Percentiles rank a stretch among this genome's conserved stretches.
Conservation (phyloP, 1,284 basidiomycete genomes). For the Peniophora sp. region DNA sequence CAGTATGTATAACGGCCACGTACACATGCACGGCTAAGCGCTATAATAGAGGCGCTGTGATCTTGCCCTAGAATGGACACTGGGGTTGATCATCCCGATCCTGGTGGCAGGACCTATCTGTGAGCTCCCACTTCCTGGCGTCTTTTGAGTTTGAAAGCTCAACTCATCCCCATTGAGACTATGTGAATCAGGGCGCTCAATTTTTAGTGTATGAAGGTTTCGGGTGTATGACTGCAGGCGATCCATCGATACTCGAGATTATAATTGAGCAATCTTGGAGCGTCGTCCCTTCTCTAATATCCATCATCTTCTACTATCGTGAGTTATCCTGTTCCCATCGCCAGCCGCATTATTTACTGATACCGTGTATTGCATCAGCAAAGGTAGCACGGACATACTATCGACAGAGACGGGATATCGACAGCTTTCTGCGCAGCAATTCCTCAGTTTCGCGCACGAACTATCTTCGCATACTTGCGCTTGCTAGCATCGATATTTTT, state of each 20-base stretch:
- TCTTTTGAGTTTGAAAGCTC: neutral
- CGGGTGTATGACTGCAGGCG: neutral
- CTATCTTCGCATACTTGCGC: neutral
- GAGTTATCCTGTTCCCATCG: neutral
- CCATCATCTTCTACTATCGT: neutral
- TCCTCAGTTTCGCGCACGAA: neutral
- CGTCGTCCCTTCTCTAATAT: neutral
- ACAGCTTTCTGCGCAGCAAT: conserved; percentile 1
- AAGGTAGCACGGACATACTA: neutral
- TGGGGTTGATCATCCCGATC: neutral
- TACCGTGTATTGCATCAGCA: neutral
- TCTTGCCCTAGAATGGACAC: neutral
- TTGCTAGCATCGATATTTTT: neutral
- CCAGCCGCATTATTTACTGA: neutral
- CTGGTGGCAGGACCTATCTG: neutral
- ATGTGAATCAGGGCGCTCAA: neutral
- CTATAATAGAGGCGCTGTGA: neutral
- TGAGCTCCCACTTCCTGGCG: neutral
- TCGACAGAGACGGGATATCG: neutral
- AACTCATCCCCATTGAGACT: neutral
- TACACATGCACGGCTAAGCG: neutral
- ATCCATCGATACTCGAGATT: neutral
- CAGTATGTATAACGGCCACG: neutral
- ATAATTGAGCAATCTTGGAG: neutral
- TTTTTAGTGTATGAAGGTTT: neutral